These are phyloP conservation scores for Trifolium fragiferum DNA, from an alignment of 306 rosid species.

Conservation along the genomic window DNA sequence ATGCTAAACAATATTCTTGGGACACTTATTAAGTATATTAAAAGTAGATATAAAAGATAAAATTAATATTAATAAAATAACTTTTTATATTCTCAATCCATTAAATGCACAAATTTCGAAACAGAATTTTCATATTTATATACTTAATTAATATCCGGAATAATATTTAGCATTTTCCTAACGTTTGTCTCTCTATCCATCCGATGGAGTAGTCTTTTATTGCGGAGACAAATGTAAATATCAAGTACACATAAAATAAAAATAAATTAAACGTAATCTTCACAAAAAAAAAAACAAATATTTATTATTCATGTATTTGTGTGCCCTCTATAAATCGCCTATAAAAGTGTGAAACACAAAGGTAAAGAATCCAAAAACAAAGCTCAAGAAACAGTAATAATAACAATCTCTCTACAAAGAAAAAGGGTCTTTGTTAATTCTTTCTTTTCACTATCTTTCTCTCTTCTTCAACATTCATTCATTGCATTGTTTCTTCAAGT, in stretches of 20 bases:
- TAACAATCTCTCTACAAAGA: neutral
- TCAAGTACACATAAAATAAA: neutral
- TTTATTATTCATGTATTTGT: neutral
- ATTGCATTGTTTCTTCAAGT: constrained; percentile 33
- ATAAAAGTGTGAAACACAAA: constrained; percentile 35
- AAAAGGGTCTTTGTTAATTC: neutral
- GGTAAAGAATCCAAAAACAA: neutral
- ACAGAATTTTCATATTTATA: no score
- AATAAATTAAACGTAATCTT: neutral
- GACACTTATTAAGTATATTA: no score
- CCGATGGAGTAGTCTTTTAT: neutral
- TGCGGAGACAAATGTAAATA: constrained; percentile 7
- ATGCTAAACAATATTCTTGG: no score
- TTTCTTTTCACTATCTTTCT: constrained; percentile 1
- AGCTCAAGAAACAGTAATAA: constrained; percentile 22
- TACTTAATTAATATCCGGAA: no score
- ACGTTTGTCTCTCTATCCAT: no score
- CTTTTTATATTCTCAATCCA: no score
- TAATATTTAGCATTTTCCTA: no score
- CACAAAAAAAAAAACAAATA: neutral
- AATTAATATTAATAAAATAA: no score
- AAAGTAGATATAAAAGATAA: no score
- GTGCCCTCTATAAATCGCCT: constrained; percentile 28
- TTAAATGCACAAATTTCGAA: no score
- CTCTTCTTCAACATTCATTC: neutral